Conservation (phyloP, 257 asterid species). For the Asclepias syriaca region DNA sequence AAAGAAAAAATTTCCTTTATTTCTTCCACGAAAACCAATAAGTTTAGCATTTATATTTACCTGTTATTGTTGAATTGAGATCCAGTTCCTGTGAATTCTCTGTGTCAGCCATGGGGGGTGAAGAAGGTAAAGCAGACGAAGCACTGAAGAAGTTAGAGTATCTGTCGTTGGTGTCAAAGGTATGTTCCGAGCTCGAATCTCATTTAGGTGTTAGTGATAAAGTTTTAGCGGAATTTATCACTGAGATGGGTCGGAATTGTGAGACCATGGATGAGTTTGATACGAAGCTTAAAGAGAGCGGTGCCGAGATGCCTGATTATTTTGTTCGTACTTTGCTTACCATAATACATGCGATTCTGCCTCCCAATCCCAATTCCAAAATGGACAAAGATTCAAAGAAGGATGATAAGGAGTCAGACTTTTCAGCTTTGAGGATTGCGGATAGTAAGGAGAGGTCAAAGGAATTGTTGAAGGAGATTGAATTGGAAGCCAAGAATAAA, state of each 20-base stretch:
- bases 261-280: conserved; percentile 57
- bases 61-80: neutral
- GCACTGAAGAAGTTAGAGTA: conserved; percentile 69
- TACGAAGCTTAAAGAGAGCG: conserved; percentile 49
- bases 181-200: conserved; percentile 67
- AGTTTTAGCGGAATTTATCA: conserved; percentile 74
- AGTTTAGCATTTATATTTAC: too few relatives aligned
- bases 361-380: conserved; percentile 43
- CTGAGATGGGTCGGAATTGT: conserved; percentile 63
- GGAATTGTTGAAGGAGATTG: conserved; percentile 83
- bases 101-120: conserved; percentile 33
- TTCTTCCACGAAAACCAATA: too few relatives aligned
- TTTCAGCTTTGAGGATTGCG: conserved; percentile 55
- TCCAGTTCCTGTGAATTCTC: neutral
- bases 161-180: conserved; percentile 74
- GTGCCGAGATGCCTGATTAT: conserved; percentile 88
- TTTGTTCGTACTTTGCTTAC: conserved; percentile 74
- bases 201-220: conserved; percentile 70
- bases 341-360: conserved; percentile 78
- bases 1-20: too few relatives aligned
- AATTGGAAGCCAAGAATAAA: conserved; percentile 44
- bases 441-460: conserved; percentile 69
- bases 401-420: conserved; percentile 37
- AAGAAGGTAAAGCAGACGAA: conserved; percentile 32
- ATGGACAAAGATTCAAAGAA: conserved; percentile 28